phyloP scores from a whole-genome alignment of 2,329 filamentous ascomycete species.

The Aspergillus tubingensis region DNA sequence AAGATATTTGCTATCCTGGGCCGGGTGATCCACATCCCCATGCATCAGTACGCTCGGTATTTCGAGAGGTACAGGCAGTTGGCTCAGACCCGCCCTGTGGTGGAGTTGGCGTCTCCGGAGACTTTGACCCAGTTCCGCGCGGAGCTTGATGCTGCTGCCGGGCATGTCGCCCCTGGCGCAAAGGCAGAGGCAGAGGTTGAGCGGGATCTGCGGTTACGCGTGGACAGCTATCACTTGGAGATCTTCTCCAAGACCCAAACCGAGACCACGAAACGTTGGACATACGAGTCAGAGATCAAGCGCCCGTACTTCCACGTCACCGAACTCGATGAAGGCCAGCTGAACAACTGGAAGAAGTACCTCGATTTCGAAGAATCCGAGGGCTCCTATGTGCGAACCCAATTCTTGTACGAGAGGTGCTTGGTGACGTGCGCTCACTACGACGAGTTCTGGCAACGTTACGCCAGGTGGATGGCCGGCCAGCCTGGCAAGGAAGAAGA shows the following conservation, averaged over 20 bases:
- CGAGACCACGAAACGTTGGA: slow-evolving; percentile 91
- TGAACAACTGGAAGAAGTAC: slow-evolving; percentile 93
- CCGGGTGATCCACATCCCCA: slow-evolving; percentile 83
- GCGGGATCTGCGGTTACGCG: slow-evolving; percentile 74
- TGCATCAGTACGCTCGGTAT: slow-evolving; percentile 94
- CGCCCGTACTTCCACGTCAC: slow-evolving; percentile 96
- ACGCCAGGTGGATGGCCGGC: slow-evolving; percentile 87
- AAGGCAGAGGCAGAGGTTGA: slow-evolving; percentile 79
- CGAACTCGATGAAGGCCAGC: slow-evolving; percentile 80
- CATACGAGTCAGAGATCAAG: slow-evolving; percentile 91
- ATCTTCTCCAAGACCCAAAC: slow-evolving; percentile 78
- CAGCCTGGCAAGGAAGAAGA: slow-evolving; percentile 83
- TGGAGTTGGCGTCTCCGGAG: slow-evolving; percentile 71
- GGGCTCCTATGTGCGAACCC: slow-evolving; percentile 71
- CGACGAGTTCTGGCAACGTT: slow-evolving; percentile 98
- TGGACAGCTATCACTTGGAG: slow-evolving; percentile 79
- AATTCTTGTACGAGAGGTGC: slow-evolving; percentile 91
- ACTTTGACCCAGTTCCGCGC: slow-evolving; percentile 67
- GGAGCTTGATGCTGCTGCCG: slow-evolving; percentile 64
- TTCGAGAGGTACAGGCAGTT: slow-evolving; percentile 86
- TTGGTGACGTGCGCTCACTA: slow-evolving; percentile 91
- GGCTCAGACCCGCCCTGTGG: slow-evolving; percentile 69
- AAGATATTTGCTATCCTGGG: slow-evolving; percentile 81
- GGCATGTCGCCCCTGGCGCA: slow-evolving; percentile 42
- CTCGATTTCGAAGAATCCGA: slow-evolving; percentile 92